Evolutionary conservation across 495 filamentous ascomycete species (phyloP), one percentile per base, ranked within the genome.

Genomic region (Hypoxylon perforatum): DNA sequence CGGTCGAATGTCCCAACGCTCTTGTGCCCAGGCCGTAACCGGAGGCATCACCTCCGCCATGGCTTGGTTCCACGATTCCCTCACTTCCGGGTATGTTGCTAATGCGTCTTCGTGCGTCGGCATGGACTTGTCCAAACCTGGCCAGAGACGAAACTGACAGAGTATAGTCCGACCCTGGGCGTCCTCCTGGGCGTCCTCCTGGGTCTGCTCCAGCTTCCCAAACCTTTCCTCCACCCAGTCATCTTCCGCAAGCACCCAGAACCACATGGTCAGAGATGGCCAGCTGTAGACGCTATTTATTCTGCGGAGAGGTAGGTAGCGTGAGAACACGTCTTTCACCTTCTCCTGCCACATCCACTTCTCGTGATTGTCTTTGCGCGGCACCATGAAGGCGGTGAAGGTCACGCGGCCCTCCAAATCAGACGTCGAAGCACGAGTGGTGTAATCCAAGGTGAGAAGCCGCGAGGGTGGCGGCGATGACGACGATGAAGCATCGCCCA

Each of bases 11-110:
- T 72, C 63, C 72, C 69, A 74, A 56, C 69, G 72, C 60, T 74
- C 69, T 54, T 72, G 66, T 23, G 49, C 60, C 72, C 69, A 74
- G 33, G 63, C 63, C 21, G 53, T 68, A 44, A 66, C 66, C 9
- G 69, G 69, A 23, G 72, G 72, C 72, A 63, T 74, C 38, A 63
- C 63, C 39, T 57, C 48, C 1, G 60, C 69, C 45, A 70, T 25
- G 0, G 57, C 48, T 18, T 51, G 15, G n/a, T 17, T 14, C 72
- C 72, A 74, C 63, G 66, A 70, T 53, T 63, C 63, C 49, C 41
- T 65, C 22, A 56, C 63, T 53, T 14, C 49, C 17, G 57, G 61
- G 58, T 56, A 46, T 15, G 11, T 30, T 2, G 68, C 62, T 56
- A 49, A 46, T 1, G 46, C 58, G n/a, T 68, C 62, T 59, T 74